phyloP scores from a whole-genome alignment of 495 filamentous ascomycete genomes.

The Neurospora sp. region DNA sequence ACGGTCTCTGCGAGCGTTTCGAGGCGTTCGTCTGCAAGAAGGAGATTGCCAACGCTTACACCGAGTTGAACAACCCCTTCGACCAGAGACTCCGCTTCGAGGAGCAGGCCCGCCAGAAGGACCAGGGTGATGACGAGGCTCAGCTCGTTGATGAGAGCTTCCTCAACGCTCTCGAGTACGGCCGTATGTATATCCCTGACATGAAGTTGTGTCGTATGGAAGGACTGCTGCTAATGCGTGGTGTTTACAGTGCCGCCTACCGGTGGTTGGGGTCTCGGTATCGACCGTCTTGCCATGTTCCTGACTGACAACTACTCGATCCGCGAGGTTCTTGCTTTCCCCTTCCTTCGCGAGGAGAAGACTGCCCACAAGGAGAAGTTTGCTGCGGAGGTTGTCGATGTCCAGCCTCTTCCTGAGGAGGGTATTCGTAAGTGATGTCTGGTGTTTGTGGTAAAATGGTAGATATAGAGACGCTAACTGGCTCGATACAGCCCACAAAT shows the following conservation, averaged over 20 bases:
- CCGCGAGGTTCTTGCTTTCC: constrained; percentile 94
- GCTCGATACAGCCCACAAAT: constrained; percentile 18
- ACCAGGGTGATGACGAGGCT: constrained; percentile 91
- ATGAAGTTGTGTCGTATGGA: not conserved
- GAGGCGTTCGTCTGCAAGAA: constrained; percentile 98
- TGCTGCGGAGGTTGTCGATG: constrained; percentile 55
- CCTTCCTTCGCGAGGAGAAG: constrained; percentile 42
- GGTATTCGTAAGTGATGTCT: constrained; percentile 49
- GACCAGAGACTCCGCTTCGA: constrained; percentile 91
- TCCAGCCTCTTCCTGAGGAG: constrained; percentile 55
- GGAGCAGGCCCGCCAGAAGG: constrained; percentile 93
- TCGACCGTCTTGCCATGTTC: constrained; percentile 96
- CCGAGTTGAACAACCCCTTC: constrained; percentile 95
- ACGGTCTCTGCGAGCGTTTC: constrained; percentile 90
- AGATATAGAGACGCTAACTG: not conserved
- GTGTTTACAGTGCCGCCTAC: constrained; percentile 62
- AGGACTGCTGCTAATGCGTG: not conserved
- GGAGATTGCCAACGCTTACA: constrained; percentile 94
- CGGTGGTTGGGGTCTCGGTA: constrained; percentile 95
- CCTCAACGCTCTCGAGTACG: constrained; percentile 64
- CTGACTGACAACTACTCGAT: constrained; percentile 88
- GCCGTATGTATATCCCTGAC: constrained; percentile 6
- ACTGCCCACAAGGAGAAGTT: constrained; percentile 33
- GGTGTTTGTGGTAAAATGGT: not conserved
- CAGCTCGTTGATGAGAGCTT: constrained; percentile 94